These are phyloP conservation scores for Dichotomopilus funicola DNA, from an alignment of 2,329 filamentous ascomycete species.

Conservation along the genomic window DNA sequence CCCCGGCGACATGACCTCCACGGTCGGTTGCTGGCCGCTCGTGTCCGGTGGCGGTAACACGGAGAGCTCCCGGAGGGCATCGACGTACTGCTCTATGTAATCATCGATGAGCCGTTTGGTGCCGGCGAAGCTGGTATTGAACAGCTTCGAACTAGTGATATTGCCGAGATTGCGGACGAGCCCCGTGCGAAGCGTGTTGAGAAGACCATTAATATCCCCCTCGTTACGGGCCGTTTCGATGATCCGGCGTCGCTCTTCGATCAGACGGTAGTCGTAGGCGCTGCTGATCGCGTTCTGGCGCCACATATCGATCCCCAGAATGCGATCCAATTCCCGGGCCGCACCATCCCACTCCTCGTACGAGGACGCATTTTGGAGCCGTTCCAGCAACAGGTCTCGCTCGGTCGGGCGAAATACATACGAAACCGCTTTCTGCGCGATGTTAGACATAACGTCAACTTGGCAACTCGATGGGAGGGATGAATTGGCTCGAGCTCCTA, in stretches of 20 bases:
- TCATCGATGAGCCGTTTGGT: conserved; percentile 89
- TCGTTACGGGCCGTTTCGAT: conserved; percentile 61
- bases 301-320: conserved; percentile 77
- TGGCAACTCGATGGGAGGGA: background rate
- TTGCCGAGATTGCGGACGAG: conserved; percentile 84
- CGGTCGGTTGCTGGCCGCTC: conserved; percentile 2
- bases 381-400: conserved; percentile 58
- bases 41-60: conserved; percentile 52
- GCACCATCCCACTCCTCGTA: conserved; percentile 85
- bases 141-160: conserved; percentile 74
- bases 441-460: background rate
- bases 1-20: background rate
- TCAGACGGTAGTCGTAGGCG: conserved; percentile 81
- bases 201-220: conserved; percentile 65
- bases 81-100: conserved; percentile 79
- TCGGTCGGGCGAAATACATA: conserved; percentile 63
- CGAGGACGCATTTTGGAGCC: conserved; percentile 57
- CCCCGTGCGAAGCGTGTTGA: conserved; percentile 74
- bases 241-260: conserved; percentile 67
- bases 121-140: conserved; percentile 77
- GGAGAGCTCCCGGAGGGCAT: conserved; percentile 71
- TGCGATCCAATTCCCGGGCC: conserved; percentile 75
- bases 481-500: background rate
- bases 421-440: conserved; percentile 54
- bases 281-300: conserved; percentile 73